Conservation (phyloP, 352 stramenopile species). For the Pythium folliculosum region DNA sequence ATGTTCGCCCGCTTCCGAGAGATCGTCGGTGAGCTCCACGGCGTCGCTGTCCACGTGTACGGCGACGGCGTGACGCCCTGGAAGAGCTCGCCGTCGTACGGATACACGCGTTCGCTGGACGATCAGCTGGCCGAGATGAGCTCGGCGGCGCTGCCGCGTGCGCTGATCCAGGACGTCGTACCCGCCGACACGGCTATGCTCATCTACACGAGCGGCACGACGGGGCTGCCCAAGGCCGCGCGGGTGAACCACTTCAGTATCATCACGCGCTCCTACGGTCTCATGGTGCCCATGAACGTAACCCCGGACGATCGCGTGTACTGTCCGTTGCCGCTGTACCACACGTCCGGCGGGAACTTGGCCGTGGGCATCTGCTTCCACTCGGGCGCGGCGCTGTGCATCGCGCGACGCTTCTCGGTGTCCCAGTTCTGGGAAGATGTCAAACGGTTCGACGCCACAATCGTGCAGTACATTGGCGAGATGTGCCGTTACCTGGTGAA, state of each 20-base stretch:
- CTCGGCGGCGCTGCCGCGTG: background rate
- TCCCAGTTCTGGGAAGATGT: constrained; percentile 80
- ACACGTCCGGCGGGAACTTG: constrained; percentile 81
- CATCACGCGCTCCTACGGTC: constrained; percentile 54
- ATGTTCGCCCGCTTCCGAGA: constrained; percentile 39
- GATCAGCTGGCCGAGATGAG: constrained; percentile 1
- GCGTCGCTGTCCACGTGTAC: constrained; percentile 49
- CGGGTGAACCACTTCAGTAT: constrained; percentile 65
- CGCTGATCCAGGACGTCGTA: no score
- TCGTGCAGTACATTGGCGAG: constrained; percentile 92
- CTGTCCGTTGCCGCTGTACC: constrained; percentile 81
- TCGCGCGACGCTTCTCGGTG: constrained; percentile 78
- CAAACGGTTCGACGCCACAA: constrained; percentile 58
- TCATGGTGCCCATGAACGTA: constrained; percentile 33
- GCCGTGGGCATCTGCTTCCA: constrained; percentile 82
- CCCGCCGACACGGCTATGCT: constrained; percentile 70
- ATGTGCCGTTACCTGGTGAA: constrained; percentile 88
- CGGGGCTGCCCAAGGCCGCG: constrained; percentile 78
- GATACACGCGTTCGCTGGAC: constrained; percentile 48
- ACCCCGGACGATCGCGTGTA: constrained; percentile 77
- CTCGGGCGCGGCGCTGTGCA: constrained; percentile 69
- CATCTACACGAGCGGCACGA: constrained; percentile 90
- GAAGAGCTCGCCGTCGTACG: constrained; percentile 10
- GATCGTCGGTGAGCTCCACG: constrained; percentile 36
- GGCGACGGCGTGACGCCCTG: constrained; percentile 38